phyloP scores from a whole-genome alignment of 108 stramenopile genomes.

The Schizochytrium sp. region DNA sequence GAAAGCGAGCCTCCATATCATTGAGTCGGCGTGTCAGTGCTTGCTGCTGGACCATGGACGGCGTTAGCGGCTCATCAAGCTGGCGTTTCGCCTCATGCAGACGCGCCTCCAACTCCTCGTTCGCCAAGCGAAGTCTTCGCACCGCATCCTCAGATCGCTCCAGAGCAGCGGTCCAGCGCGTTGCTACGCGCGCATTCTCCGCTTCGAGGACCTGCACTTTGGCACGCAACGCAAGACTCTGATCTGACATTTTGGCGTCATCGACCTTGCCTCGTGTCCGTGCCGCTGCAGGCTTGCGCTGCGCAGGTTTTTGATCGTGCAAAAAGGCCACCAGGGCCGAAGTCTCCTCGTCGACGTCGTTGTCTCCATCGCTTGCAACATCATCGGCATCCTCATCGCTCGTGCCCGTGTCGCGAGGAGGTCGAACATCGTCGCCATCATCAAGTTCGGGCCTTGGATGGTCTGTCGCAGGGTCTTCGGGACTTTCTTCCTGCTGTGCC shows the following conservation, averaged over 20 bases:
- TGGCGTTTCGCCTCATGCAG: background rate
- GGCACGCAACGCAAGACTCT: too few species aligned
- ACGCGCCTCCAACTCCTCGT: background rate
- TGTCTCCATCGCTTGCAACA: background rate
- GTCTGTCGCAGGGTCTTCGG: too few species aligned
- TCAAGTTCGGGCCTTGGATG: too few species aligned
- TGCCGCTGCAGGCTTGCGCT: background rate
- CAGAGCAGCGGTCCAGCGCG: background rate
- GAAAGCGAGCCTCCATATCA: background rate
- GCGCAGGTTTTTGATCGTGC: background rate
- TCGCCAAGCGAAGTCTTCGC: background rate
- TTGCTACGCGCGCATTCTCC: background rate
- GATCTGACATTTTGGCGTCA: too few species aligned
- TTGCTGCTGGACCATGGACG: conserved; percentile 11
- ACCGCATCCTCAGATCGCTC: background rate
- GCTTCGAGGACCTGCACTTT: background rate
- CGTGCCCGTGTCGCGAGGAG: too few species aligned
- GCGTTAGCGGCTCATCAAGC: background rate
- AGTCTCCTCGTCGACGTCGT: background rate
- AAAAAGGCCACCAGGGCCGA: background rate
- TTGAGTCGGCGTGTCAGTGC: background rate
- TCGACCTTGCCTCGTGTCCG: too few species aligned
- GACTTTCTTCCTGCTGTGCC: too few species aligned
- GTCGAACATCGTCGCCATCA: too few species aligned
- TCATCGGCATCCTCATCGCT: too few species aligned